A percentile compares a stretch with the other conserved stretches of the same genome.
phyloP scores from a whole-genome alignment of 2,329 filamentous ascomycete species.

The Curvularia verruculosa region DNA sequence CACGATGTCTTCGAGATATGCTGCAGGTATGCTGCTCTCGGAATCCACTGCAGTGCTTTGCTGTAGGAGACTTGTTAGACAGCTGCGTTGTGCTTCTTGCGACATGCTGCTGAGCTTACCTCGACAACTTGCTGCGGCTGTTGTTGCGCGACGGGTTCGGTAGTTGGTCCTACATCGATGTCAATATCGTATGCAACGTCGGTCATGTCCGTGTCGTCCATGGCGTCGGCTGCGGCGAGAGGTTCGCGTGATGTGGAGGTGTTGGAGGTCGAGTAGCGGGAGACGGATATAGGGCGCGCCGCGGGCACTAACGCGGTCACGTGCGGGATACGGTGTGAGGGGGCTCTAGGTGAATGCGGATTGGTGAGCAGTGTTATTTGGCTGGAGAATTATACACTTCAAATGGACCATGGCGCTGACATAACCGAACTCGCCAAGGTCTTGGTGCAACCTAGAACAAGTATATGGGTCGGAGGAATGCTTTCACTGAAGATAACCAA shows the following conservation, averaged over 20 bases:
- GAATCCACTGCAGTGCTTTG: conserved; percentile 5
- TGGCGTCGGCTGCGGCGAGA: conserved; percentile 17
- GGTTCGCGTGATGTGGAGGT: conserved; percentile 22
- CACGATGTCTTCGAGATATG: conserved; percentile 43
- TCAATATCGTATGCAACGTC: conserved; percentile 48
- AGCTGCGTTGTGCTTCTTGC: conserved; percentile 5
- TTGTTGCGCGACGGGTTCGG: conserved; percentile 25
- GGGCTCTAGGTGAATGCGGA: not conserved
- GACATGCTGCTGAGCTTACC: conserved; percentile 17
- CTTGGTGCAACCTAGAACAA: not conserved
- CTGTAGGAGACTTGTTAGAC: conserved; percentile 11
- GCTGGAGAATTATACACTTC: not conserved
- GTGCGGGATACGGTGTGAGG: conserved; percentile 7
- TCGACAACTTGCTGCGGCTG: conserved; percentile 32
- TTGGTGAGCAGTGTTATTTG: not conserved
- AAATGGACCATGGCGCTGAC: not conserved
- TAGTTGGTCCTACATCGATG: conserved; percentile 37
- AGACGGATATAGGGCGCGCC: conserved; percentile 12
- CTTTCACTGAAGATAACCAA: not conserved
- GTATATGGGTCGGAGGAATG: not conserved
- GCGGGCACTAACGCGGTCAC: conserved; percentile 24
- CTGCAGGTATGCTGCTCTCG: conserved; percentile 36
- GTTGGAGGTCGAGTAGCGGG: conserved; percentile 10
- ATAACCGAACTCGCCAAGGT: too few species aligned
- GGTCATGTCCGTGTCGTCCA: conserved; percentile 45